Evolutionary conservation across 75 land plant species (phyloP), one percentile per base, ranked within the genome.

Genomic region (Cryptomeria japonica): DNA sequence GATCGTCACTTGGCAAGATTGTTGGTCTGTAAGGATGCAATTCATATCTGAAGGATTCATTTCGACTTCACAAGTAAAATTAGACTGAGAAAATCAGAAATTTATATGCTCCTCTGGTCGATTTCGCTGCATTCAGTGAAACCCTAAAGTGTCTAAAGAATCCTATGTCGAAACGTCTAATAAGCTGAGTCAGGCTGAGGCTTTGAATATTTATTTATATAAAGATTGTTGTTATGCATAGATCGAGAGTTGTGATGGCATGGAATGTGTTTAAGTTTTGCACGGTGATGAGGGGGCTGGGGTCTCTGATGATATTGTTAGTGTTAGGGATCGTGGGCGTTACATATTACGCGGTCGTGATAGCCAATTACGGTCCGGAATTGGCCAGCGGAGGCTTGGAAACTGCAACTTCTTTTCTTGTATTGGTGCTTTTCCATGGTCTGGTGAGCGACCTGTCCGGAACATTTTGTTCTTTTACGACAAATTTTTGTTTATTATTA

Each of bases 231-330:
- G 72, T 85, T 36, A 89, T 89, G 90, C 41, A 78, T 41, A 77
- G 88, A 78, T 86, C 73, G 5, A 89, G 87, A 80, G 85, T 32
- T 39, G 86, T 73, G 75, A 94, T 94, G 95, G 94, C 95, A 61
- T 94, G 95, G 95, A 94, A 94, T 84, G 94, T 93, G 51, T 93
- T 93, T 89, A 84, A 83, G 87, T 86, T 93, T 46, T 93, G 93
- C 88, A 91, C 93, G 78, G 91, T 90, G 36, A 89, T 93, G 1
- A 82, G 88, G 84, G 93, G 89, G 16, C 87, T 93, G 34, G 93
- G 93, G 7, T 93, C 93, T 28, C 36, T 93, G 47, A 93, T 93
- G 93, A 89, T 93, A 58, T 25, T 93, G 36, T 85, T 93, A 5
- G 93, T 93, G 38, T 82, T 93, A 10, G 89, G 93, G 55, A 83